Evolutionary conservation across 2,329 filamentous ascomycete species (phyloP).

Genomic region (Colletotrichum abscissum): DNA sequence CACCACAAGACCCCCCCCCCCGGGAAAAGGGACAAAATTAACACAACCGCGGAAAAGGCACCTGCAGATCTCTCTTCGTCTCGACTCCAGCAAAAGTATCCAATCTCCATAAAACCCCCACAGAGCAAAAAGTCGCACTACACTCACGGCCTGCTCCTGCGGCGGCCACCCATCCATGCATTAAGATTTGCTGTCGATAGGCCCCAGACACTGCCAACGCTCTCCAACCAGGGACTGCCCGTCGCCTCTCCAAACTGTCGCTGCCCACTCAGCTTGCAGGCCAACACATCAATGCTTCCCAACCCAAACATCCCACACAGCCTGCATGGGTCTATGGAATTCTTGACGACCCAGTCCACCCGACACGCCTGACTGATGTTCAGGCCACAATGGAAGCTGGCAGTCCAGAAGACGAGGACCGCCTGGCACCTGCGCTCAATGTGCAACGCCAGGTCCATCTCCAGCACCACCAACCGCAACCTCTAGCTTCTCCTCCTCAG

Average conservation of each 20-base stretch:
- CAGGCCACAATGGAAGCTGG: constrained; percentile 61
- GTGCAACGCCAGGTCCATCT: constrained; percentile 40
- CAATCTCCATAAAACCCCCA: constrained; percentile 30
- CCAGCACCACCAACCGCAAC: constrained; percentile 37
- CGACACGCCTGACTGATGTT: constrained; percentile 57
- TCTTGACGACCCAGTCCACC: constrained; percentile 54
- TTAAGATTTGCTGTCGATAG: constrained; percentile 37
- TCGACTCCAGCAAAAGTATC: constrained; percentile 18
- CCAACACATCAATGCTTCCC: constrained; percentile 61
- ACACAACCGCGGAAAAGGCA: not conserved
- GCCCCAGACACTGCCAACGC: constrained; percentile 34
- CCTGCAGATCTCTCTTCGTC: constrained; percentile 16
- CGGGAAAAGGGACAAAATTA: not conserved
- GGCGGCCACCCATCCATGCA: constrained; percentile 34
- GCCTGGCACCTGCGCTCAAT: constrained; percentile 43
- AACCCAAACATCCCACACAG: constrained; percentile 46
- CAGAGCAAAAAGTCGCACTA: constrained; percentile 33
- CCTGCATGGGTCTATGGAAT: constrained; percentile 56
- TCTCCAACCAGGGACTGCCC: constrained; percentile 35
- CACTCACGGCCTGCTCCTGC: constrained; percentile 31
- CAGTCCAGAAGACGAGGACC: constrained; percentile 57
- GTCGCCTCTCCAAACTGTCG: constrained; percentile 38
- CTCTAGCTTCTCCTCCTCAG: constrained; percentile 40
- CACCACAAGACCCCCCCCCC: not conserved
- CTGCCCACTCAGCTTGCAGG: constrained; percentile 48